phyloP scores from a whole-genome alignment of 441 rosid species.

The Euphorbia schlechtendalii region DNA sequence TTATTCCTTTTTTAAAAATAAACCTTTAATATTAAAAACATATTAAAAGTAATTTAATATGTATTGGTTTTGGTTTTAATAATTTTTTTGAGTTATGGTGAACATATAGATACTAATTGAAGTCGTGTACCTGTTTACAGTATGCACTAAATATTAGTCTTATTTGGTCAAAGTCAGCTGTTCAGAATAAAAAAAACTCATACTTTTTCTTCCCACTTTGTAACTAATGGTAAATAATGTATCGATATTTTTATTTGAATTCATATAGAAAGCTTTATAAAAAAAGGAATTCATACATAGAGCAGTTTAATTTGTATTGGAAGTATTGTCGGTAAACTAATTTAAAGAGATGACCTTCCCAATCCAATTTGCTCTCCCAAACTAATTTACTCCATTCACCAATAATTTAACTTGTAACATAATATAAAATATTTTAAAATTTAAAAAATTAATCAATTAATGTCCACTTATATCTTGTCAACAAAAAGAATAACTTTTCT shows the following conservation, averaged over 20 bases:
- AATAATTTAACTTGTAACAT: too few relatives aligned
- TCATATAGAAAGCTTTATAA: too few relatives aligned
- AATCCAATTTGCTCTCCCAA: too few relatives aligned
- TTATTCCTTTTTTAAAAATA: neutral
- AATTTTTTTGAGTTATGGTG: too few relatives aligned
- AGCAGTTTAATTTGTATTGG: too few relatives aligned
- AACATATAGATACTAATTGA: too few relatives aligned
- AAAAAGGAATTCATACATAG: too few relatives aligned
- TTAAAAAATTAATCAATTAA: neutral
- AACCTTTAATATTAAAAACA: neutral
- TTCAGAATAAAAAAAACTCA: neutral
- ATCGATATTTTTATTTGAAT: neutral
- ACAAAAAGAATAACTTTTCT: neutral
- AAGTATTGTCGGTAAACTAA: too few relatives aligned
- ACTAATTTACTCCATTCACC: too few relatives aligned
- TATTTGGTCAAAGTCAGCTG: neutral
- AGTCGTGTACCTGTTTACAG: too few relatives aligned
- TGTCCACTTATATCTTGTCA: slow-evolving; percentile 6
- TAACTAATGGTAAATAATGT: neutral
- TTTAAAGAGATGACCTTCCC: too few relatives aligned
- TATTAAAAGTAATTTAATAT: neutral
- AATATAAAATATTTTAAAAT: neutral
- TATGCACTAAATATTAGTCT: neutral
- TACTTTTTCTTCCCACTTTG: neutral
- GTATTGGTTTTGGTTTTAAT: too few relatives aligned